Percentiles rank a stretch among this genome's conserved stretches.
These are phyloP conservation scores for Nicotiana tomentosiformis DNA, from an alignment of 257 asterid genomes.

Conservation along the genomic window DNA sequence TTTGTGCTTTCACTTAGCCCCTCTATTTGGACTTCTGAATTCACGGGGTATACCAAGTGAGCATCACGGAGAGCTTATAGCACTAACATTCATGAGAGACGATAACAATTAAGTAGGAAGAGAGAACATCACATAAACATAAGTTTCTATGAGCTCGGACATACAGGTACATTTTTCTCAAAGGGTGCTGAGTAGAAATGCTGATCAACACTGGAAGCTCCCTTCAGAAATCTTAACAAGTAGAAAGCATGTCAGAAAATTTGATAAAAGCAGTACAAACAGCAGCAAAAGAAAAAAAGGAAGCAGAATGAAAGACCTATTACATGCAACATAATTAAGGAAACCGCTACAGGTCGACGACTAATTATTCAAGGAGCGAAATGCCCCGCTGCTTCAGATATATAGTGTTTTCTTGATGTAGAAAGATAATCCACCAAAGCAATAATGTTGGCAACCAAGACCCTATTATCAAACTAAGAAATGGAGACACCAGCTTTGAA, in stretches of 20 bases:
- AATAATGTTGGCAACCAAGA: constrained; percentile 1
- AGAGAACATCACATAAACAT: neutral
- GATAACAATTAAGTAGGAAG: neutral
- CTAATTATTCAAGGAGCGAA: neutral
- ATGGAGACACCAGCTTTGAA: neutral
- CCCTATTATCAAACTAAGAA: neutral
- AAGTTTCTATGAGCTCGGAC: constrained; percentile 13
- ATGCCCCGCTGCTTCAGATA: neutral
- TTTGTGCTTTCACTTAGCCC: neutral
- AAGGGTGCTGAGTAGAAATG: constrained; percentile 76
- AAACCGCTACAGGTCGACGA: neutral
- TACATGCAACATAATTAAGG: neutral
- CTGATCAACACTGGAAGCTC: constrained; percentile 93
- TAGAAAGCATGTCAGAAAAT: constrained; percentile 19
- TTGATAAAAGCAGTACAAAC: neutral
- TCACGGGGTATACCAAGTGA: neutral
- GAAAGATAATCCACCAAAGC: neutral
- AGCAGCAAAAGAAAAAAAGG: neutral
- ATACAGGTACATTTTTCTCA: constrained; percentile 84
- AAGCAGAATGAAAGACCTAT: neutral
- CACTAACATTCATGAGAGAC: neutral
- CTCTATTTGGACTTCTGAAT: neutral
- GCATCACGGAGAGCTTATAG: neutral
- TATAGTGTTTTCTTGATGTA: neutral
- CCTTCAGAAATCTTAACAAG: constrained; percentile 72